These are phyloP conservation scores for Blakeslea trispora DNA, from an alignment of 371 early-diverging fungal species.

Conservation along the genomic window DNA sequence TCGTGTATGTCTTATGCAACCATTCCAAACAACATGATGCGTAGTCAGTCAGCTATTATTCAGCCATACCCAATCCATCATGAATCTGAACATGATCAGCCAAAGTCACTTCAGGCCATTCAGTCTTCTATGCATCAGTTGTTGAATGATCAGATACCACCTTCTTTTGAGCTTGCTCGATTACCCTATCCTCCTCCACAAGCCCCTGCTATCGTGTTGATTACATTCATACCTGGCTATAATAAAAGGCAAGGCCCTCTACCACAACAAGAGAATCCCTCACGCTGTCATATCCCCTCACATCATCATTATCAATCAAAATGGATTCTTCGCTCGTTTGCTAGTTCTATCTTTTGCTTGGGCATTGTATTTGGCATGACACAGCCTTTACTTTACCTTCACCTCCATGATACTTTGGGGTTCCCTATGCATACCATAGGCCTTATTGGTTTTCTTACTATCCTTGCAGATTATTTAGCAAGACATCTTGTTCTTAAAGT, in stretches of 20 bases:
- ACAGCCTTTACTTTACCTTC: slow-evolving; percentile 15
- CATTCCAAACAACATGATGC: background rate
- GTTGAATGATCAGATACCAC: slow-evolving; percentile 2
- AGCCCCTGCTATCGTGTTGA: slow-evolving; percentile 10
- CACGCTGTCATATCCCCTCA: background rate
- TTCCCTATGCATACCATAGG: slow-evolving; percentile 24
- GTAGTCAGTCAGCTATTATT: too few species aligned
- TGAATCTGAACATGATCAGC: background rate
- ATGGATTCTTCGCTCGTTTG: slow-evolving; percentile 16
- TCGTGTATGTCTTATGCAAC: background rate
- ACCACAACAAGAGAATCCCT: too few species aligned
- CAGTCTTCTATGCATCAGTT: background rate
- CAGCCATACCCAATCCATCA: background rate
- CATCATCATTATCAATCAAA: slow-evolving; percentile 4
- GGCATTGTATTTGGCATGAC: slow-evolving; percentile 23
- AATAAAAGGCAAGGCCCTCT: too few species aligned
- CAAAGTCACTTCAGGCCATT: background rate
- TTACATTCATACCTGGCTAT: slow-evolving; percentile 7
- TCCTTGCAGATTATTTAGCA: slow-evolving; percentile 18
- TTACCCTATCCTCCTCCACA: slow-evolving; percentile 21
- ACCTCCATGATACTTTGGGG: slow-evolving; percentile 14
- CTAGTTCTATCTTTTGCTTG: slow-evolving; percentile 13
- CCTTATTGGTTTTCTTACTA: slow-evolving; percentile 9
- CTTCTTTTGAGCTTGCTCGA: slow-evolving; percentile 26
- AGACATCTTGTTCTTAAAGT: slow-evolving; percentile 6